phyloP scores from a whole-genome alignment of 2,329 filamentous ascomycete species.

The Monilinia vaccinii-corymbosi region DNA sequence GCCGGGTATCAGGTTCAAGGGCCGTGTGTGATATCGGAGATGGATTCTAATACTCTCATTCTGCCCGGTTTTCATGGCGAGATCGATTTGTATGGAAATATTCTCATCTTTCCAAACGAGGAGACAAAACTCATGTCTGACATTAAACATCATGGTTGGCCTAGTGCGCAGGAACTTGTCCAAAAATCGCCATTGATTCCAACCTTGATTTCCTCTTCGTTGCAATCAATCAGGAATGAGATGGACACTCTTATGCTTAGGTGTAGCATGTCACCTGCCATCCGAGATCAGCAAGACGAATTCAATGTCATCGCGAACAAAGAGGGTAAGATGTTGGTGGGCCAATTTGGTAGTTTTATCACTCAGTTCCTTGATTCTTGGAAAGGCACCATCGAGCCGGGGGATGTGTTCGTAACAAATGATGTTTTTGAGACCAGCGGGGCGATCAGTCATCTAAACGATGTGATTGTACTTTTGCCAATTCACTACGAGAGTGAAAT shows the following conservation, averaged over 20 bases:
- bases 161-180: neutral
- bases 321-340: constrained; percentile 3
- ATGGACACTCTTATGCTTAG: constrained; percentile 6
- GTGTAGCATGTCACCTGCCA: constrained; percentile 2
- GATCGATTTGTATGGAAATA: constrained; percentile 2
- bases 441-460: constrained; percentile 2
- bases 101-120: neutral
- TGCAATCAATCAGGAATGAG: constrained; percentile 7
- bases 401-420: constrained; percentile 5
- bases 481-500: neutral
- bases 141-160: neutral
- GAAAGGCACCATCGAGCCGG: constrained; percentile 2
- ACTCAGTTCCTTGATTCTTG: neutral
- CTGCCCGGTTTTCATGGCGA: neutral
- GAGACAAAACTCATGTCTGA: neutral
- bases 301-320: constrained; percentile 8
- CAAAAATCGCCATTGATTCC: neutral
- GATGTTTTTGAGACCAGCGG: constrained; percentile 3
- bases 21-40: constrained; percentile 1
- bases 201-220: constrained; percentile 2
- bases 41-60: constrained; percentile 5
- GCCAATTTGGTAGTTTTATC: constrained; percentile 3
- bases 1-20: constrained; percentile 3
- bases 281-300: constrained; percentile 4
- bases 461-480: constrained; percentile 4